Percentiles rank a stretch among this genome's conserved stretches.
Conservation (phyloP, 2,329 filamentous ascomycete species). For the Hirsutella thompsonii region DNA sequence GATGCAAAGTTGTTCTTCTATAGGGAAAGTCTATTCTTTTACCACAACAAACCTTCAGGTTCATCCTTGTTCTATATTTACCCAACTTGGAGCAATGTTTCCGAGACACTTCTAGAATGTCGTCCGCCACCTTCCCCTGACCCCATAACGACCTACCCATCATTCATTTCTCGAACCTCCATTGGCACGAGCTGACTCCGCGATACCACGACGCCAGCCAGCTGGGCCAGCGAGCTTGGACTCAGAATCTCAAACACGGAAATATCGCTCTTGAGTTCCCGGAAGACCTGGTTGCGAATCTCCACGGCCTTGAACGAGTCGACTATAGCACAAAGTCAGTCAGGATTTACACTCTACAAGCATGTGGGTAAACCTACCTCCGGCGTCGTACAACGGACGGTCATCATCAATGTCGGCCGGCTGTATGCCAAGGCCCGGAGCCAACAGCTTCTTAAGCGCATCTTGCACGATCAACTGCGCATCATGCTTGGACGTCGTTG, state of each 20-base stretch:
- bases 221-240: neutral
- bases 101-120: too few species aligned
- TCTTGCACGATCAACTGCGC: neutral
- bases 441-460: neutral
- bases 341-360: neutral
- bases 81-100: too few species aligned
- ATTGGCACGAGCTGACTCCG: neutral
- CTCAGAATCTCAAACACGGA: conserved; percentile 2
- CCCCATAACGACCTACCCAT: neutral
- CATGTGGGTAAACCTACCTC: neutral
- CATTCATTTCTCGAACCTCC: neutral
- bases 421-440: neutral
- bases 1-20: too few species aligned
- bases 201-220: neutral
- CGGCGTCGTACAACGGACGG: neutral
- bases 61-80: too few species aligned
- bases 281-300: conserved; percentile 1
- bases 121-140: neutral
- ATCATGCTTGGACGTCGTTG: neutral
- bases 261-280: neutral
- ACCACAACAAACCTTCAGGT: too few species aligned
- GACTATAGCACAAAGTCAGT: neutral
- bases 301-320: conserved; percentile 2
- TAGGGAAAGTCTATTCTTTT: too few species aligned
- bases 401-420: neutral